Evolutionary conservation across 2,329 filamentous ascomycete species (phyloP), one percentile per base, ranked within the genome.

Genomic region (Diaporthe capsici): DNA sequence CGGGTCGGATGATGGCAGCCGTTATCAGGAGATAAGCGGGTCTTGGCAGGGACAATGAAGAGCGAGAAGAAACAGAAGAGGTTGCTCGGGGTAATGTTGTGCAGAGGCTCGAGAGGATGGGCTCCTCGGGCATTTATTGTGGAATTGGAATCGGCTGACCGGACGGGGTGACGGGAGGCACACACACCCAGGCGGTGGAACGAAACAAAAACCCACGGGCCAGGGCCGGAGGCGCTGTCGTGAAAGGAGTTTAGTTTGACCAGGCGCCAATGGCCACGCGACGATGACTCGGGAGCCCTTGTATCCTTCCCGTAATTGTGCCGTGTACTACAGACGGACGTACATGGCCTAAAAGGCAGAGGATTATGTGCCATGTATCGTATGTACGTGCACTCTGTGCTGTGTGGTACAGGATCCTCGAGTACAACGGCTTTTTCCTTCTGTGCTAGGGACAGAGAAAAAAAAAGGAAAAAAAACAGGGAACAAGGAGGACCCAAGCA

Each of bases 21-120:
- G 71, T 55, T 73, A 73, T 73, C 71, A 55, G 12, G 6, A 49
- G 71, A 65, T 65, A 67, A 74, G 65, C 55, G 47, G 63, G 42
- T 51, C 67, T 60, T 70, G 58, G 67, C 42, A 67, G 67, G 72
- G 7, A 72, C 70, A 72, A 60, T 51, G 55, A 60, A 60, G 55
- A 5, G 44, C 53, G 28, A 60, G 39, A 60, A 58, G 42, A 72
- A 72, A 61, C 70, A 57, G 53, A 65, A 75, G 37, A 75, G 51
- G 70, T 75, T 72, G 80, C 82, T 87, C 85, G 84, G 86, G 85
- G 81, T 86, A 87, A 87, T 87, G 85, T 83, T 87, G 84, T 81
- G 83, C 81, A 84, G 84, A 85, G 80, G 79, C 81, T 70, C 25
- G 79, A 80, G 79, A 81, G 73, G 39, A 57, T 76, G 75, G 75